A percentile compares a stretch with the other conserved stretches of the same genome.
phyloP scores from a whole-genome alignment of 2,329 filamentous ascomycete species.

The Hypoxylon sp. region DNA sequence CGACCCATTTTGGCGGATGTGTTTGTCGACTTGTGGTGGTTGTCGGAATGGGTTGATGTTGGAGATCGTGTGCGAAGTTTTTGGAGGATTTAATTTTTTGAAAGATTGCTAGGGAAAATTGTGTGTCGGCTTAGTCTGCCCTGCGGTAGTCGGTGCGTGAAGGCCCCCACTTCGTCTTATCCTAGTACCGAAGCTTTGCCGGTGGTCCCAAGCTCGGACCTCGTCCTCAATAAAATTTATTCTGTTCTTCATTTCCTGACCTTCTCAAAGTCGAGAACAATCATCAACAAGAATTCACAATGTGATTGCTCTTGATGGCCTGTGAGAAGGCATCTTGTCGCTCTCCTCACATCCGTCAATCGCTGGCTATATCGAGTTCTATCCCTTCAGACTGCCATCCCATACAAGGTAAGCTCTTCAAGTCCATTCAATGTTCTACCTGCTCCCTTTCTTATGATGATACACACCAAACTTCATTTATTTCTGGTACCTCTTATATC shows the following conservation, averaged over 20 bases:
- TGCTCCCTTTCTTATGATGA: slow-evolving; percentile 75
- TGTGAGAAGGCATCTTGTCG: background rate
- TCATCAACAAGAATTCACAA: background rate
- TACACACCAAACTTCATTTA: slow-evolving; percentile 66
- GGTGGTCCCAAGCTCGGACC: background rate
- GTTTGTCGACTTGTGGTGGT: slow-evolving; percentile 51
- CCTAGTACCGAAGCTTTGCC: slow-evolving; percentile 14
- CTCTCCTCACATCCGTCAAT: no score
- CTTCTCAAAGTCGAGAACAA: slow-evolving; percentile 8
- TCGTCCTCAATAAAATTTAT: slow-evolving; percentile 31
- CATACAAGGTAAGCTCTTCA: slow-evolving; percentile 56
- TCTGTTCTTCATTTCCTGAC: slow-evolving; percentile 23
- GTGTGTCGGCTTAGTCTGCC: slow-evolving; percentile 44
- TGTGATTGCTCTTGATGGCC: background rate
- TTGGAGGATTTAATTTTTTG: slow-evolving; percentile 44
- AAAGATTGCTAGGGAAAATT: slow-evolving; percentile 40
- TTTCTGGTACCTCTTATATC: slow-evolving; percentile 99
- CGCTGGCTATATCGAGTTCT: no score
- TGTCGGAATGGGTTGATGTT: slow-evolving; percentile 39
- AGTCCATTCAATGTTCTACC: slow-evolving; percentile 34
- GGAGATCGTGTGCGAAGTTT: slow-evolving; percentile 40
- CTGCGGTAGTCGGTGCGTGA: slow-evolving; percentile 41
- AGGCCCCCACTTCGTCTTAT: background rate
- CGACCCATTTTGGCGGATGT: slow-evolving; percentile 83
- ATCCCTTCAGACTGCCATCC: slow-evolving; percentile 8